Evolutionary conservation across 441 rosid species (phyloP).

Genomic region (Adansonia madagascariensis): DNA sequence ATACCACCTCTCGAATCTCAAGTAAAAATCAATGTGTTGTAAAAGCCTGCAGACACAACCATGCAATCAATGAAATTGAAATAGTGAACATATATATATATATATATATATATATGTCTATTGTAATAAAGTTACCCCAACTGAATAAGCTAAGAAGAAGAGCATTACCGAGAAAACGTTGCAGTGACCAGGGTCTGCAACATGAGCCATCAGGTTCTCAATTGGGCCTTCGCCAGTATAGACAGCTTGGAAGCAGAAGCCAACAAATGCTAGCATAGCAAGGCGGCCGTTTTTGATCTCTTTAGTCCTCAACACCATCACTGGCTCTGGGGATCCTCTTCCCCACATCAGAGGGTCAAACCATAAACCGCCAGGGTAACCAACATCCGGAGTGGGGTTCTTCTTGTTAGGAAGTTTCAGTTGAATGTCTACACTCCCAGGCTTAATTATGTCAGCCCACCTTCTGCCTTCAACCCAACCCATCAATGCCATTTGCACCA

Average conservation of each 20-base stretch:
- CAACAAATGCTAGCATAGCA: constrained; percentile 92
- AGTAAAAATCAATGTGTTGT: constrained; percentile 40
- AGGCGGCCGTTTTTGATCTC: constrained; percentile 90
- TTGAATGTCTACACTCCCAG: constrained; percentile 76
- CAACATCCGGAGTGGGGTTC: constrained; percentile 78
- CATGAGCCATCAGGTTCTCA: constrained; percentile 76
- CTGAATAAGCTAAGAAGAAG: neutral
- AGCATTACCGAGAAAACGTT: constrained; percentile 75
- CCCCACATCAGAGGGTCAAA: constrained; percentile 94
- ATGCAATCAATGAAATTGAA: neutral
- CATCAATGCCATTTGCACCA: constrained; percentile 75
- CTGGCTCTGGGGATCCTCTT: constrained; percentile 89
- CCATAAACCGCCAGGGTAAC: constrained; percentile 94
- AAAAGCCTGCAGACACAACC: constrained; percentile 61
- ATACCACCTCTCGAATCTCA: neutral
- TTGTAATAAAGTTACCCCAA: neutral
- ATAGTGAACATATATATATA: neutral
- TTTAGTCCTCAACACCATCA: constrained; percentile 89
- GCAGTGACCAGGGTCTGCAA: constrained; percentile 87
- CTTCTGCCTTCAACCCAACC: constrained; percentile 95
- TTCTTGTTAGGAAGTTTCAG: constrained; percentile 62
- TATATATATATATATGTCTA: neutral
- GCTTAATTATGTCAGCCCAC: constrained; percentile 90
- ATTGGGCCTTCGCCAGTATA: constrained; percentile 74
- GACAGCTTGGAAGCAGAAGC: constrained; percentile 82